Evolutionary conservation across 208 protist genomes (phyloP).

Genomic region (Zelonia costaricensis): DNA sequence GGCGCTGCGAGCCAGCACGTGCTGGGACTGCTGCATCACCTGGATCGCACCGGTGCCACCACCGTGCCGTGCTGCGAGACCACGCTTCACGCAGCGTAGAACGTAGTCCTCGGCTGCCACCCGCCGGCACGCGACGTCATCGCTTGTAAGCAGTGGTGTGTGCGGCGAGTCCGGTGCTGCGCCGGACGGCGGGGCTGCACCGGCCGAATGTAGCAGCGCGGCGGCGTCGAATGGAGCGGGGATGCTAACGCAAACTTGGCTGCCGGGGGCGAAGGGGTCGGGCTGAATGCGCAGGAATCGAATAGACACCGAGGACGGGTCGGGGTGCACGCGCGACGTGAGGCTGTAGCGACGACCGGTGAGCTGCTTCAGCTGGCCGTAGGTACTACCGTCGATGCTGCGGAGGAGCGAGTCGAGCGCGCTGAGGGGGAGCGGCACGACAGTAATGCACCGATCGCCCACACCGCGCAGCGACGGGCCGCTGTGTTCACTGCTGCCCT

Average conservation of each 20-base stretch:
- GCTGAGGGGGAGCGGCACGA: neutral
- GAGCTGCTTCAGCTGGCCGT: conserved; percentile 60
- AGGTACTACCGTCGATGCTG: conserved; percentile 48
- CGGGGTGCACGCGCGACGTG: conserved; percentile 3
- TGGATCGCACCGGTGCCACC: conserved; percentile 61
- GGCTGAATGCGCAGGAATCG: conserved; percentile 55
- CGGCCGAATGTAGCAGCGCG: conserved; percentile 1
- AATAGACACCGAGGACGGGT: conserved; percentile 14
- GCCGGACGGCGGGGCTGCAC: neutral
- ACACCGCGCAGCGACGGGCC: neutral
- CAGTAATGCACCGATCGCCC: neutral
- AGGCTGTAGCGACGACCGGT: conserved; percentile 41
- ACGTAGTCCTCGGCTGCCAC: conserved; percentile 71
- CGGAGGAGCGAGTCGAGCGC: conserved; percentile 35
- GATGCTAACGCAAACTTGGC: conserved; percentile 47
- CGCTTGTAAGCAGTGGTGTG: neutral
- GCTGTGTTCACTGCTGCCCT: neutral
- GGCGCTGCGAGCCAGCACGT: conserved; percentile 87
- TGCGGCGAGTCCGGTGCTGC: neutral
- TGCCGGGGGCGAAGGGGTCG: conserved; percentile 81
- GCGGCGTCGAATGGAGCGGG: conserved; percentile 23
- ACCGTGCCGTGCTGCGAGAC: neutral
- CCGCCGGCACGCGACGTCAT: conserved; percentile 28
- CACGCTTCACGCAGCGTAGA: conserved; percentile 43
- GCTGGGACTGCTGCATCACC: conserved; percentile 75